Evolutionary conservation across 2,329 filamentous ascomycete species (phyloP).

Genomic region (Clarireedia paspali): DNA sequence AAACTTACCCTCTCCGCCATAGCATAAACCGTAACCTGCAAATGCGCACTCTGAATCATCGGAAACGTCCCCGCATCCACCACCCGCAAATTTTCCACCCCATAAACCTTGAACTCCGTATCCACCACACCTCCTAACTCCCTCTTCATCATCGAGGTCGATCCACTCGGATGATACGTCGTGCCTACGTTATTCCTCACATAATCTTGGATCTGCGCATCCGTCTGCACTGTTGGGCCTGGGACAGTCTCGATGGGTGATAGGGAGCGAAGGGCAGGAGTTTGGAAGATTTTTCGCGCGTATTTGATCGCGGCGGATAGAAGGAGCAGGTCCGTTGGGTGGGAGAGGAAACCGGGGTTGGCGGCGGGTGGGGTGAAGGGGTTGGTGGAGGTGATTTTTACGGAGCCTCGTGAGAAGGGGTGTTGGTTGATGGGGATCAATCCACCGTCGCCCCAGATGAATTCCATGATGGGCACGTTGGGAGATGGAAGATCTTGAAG

Average conservation of each 20-base stretch:
- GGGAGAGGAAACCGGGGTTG: conserved; percentile 45
- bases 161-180: conserved; percentile 15
- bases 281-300: not conserved
- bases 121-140: conserved; percentile 18
- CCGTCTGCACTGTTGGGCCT: not conserved
- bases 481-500: conserved; percentile 5
- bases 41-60: conserved; percentile 13
- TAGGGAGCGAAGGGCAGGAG: not conserved
- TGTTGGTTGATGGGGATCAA: conserved; percentile 44
- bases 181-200: not conserved
- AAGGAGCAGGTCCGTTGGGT: conserved; percentile 20
- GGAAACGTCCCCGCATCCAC: conserved; percentile 21
- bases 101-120: conserved; percentile 14
- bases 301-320: not conserved
- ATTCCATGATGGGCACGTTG: conserved; percentile 1
- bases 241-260: not conserved
- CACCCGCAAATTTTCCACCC: conserved; percentile 12
- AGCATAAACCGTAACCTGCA: conserved; percentile 15
- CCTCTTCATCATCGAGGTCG: conserved; percentile 16
- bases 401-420: conserved; percentile 47
- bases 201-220: not conserved
- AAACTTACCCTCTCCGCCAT: conserved; percentile 12
- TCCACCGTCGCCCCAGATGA: not conserved
- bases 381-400: conserved; percentile 43
- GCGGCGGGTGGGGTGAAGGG: conserved; percentile 37